phyloP scores from a whole-genome alignment of 2,329 filamentous ascomycete species.

The Lizonia empirigonia region DNA sequence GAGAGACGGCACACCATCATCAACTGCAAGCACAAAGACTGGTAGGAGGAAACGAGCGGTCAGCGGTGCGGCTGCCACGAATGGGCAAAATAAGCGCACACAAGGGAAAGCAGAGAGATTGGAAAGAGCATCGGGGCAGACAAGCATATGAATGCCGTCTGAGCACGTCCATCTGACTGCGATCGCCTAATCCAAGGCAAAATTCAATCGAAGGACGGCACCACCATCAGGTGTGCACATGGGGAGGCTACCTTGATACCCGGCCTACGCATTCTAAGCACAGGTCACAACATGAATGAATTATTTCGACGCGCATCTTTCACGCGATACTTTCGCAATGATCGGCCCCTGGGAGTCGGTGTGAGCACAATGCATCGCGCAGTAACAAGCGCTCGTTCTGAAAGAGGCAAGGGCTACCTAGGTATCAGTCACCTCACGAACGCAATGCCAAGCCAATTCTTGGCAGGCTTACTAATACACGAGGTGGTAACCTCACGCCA shows the following conservation, averaged over 20 bases:
- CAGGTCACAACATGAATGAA: neutral
- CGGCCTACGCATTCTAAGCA: neutral
- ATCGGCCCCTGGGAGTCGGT: too few relatives aligned
- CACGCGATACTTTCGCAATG: too few relatives aligned
- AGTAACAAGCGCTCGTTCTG: too few relatives aligned
- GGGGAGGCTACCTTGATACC: neutral
- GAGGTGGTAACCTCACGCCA: too few relatives aligned
- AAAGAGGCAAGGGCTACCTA: too few relatives aligned
- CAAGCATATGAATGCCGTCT: constrained; percentile 16
- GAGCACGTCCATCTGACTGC: neutral
- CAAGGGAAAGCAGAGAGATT: constrained; percentile 30
- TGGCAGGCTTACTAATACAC: too few relatives aligned
- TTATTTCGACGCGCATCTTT: too few relatives aligned
- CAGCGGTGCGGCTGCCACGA: constrained; percentile 28
- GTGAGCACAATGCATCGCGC: too few relatives aligned
- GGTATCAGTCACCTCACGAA: too few relatives aligned
- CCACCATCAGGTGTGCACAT: neutral
- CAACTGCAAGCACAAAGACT: constrained; percentile 24
- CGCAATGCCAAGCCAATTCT: too few relatives aligned
- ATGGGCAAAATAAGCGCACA: constrained; percentile 33
- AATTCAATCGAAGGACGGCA: neutral
- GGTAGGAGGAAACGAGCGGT: constrained; percentile 35
- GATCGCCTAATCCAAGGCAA: neutral
- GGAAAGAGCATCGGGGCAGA: constrained; percentile 11
- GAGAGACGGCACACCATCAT: constrained; percentile 33